phyloP scores from a whole-genome alignment of 163 green algal species.

The Chlorella variabilis region DNA sequence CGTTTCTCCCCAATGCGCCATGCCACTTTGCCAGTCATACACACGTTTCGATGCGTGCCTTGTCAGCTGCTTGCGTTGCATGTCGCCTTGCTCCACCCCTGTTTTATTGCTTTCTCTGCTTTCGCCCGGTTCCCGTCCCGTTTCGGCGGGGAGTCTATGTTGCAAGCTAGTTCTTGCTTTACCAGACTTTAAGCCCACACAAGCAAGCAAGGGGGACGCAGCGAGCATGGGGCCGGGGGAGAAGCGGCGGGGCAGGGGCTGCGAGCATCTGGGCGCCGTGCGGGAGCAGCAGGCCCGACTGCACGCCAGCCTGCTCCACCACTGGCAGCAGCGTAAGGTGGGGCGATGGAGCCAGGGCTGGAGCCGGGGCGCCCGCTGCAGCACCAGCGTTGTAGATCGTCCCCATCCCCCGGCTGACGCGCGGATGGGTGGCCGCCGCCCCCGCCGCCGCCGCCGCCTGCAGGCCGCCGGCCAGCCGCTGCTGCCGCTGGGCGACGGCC shows the following conservation, averaged over 20 bases:
- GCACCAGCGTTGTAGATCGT: neutral
- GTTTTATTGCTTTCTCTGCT: too few relatives aligned
- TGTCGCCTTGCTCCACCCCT: too few relatives aligned
- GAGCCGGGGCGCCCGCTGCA: neutral
- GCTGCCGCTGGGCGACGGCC: constrained; percentile 21
- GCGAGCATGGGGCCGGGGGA: neutral
- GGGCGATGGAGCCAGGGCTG: neutral
- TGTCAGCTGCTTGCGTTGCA: too few relatives aligned
- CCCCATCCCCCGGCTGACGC: neutral
- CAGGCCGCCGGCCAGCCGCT: neutral
- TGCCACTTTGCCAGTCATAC: too few relatives aligned
- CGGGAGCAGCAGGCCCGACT: neutral
- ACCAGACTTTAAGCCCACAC: too few relatives aligned
- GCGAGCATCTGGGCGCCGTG: neutral
- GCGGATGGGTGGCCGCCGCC: neutral
- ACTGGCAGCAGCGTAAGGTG: constrained; percentile 16
- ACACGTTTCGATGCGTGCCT: too few relatives aligned
- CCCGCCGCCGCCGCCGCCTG: neutral
- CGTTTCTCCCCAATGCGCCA: too few relatives aligned
- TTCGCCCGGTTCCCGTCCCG: too few relatives aligned
- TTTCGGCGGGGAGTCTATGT: too few relatives aligned
- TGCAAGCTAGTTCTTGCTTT: too few relatives aligned
- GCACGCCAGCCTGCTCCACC: neutral
- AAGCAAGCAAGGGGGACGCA: too few relatives aligned
- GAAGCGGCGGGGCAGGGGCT: neutral